Base-by-base conservation (phyloP, 306 rosid genomes). In the Fragaria iinumae region DNA sequence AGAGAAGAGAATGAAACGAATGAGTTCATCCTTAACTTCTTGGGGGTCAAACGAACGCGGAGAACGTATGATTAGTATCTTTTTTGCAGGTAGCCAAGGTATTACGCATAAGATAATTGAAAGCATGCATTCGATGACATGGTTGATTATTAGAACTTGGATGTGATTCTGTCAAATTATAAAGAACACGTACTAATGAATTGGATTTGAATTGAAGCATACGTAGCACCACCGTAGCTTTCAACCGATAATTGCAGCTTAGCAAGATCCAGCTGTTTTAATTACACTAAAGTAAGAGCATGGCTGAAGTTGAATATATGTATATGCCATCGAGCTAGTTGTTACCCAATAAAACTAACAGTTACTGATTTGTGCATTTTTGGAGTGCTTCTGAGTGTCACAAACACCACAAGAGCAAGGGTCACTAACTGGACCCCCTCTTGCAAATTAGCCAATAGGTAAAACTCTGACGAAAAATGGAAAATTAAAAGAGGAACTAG, bases 231-330 rank as follows among this genome's bases (percentile, higher is more conserved):
- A 59, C 3, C 38, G 20, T 60, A 60, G 39, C 67, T 62, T 62
- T 62, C 67, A 34, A 65, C 38, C 12, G 14, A 43, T 72, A 36
- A 76, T 73, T 43, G 79, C 43, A 62, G 82, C 80, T 49, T 76
- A 49, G 69, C 74, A 62, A 60, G 82, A 78, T 76, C 71, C 72
- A 76, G 80, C 80, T 76, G 80, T 76, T 50, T 52, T 65, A 65
- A 65, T 13, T 39, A 63, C 25, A n/a, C 43, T 38, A 25, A 79
- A 66, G 6, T 56, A 56, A 23, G 76, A 20, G 23, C 60, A 5
- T 4, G 8, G 17, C 21, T 14, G 8, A 53, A 67, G 55, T 18
- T 48, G 8, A 11, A 36, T 45, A 9, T 9, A 72, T 72, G 82
- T 13, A 34, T 13, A 72, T 79, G 82, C 45, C 50, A 8, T 20